Evolutionary conservation across 805 yeast species (phyloP), one percentile per base, ranked within the genome.

Genomic region (Cyberlindnera subsufficiens): DNA sequence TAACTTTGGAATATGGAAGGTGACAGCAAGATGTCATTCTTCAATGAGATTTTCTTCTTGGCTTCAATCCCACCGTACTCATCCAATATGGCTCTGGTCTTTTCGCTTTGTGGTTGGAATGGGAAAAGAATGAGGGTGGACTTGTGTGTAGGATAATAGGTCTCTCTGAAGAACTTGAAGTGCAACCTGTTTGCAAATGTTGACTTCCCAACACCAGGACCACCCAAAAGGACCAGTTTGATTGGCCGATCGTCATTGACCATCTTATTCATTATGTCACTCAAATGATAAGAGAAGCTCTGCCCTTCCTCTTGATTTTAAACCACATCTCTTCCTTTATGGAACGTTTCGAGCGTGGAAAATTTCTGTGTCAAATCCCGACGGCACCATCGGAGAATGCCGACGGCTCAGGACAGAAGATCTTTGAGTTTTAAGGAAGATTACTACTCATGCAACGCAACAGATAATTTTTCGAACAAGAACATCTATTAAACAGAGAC

Each of bases 131-230:
- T 67, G 20, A 87, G 77, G 4, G 75, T 75, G 44, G 80, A 78
- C 42, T 71, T 74, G 35, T 74, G 67, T 4, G 91, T 85, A 5
- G 93, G 95, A 53, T 85, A 85, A 57, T 85, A 82, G 0, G 84
- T 83, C 45, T 82, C 89, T 39, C 78, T 69, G 42, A 73, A 78
- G 20, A 68, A 66, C 20, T 74, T 72, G 17, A 72, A 62, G 2
- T 71, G 65, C 14, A 80, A 51, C 38, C 73, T 64, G 41, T 78
- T 71, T 11, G 78, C 71, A 32, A 77, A 65, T 0, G 84, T 69
- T 3, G 86, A 74, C 54, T 81, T 81, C 10, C 88, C 88, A 0
- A 76, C 70, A 15, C 68, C 67, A 11, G 75, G 67, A 0, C 75
- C 84, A 0, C 88, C 88, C 3, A 81, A 55, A 1, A 81, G 69